Base-by-base conservation (phyloP, 2,329 filamentous ascomycete species). In the Esteya vermicola region DNA sequence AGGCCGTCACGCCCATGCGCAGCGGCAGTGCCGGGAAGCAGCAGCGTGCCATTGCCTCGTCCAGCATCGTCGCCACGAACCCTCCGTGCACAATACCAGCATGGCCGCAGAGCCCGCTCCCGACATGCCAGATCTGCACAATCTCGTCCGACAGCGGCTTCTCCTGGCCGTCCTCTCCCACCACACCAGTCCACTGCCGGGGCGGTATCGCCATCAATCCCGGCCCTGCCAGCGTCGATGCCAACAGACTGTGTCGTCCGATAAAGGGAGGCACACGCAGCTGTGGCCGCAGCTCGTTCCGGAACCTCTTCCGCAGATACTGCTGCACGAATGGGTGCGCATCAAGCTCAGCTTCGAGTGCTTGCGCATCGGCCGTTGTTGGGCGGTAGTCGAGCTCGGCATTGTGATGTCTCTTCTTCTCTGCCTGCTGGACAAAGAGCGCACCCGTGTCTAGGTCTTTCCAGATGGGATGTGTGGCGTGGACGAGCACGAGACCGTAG, bases 31-130 rank as follows among this genome's bases (percentile, higher is more conserved):
- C 85, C 6, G 76, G 78, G 59, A 96, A 94, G 54, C 84, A 93
- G 58, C 85, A 93, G 40, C 85, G 70, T 25, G 83, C 89, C 33
- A 96, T 65, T 0, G 85, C 85, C 58, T 96, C 89, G 54, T 96
- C 89, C 39, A 96, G 65, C 56, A 96, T 70, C 12, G 89, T 95
- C n/a, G 89, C 89, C 42, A 96, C 65, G 47, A 94, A 64, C 0
- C 89, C 89, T 38, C 89, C 89, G 57, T 96, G 91, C 7, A 95
- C 73, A 46, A 96, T 85, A 3, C 83, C 85, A 6, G 85, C 83
- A 57, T 96, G 88, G 2, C 89, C 89, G 55, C 85, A 95, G 31
- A 96, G 64, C 51, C 84, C 78, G 3, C 69, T 61, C 2, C 89
- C 89, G 0, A 94, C 68, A 54, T 88, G 88, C 39, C 78, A 70